Base-by-base conservation (phyloP, 2,329 filamentous ascomycete species). In the Stylonectria norvegica region DNA sequence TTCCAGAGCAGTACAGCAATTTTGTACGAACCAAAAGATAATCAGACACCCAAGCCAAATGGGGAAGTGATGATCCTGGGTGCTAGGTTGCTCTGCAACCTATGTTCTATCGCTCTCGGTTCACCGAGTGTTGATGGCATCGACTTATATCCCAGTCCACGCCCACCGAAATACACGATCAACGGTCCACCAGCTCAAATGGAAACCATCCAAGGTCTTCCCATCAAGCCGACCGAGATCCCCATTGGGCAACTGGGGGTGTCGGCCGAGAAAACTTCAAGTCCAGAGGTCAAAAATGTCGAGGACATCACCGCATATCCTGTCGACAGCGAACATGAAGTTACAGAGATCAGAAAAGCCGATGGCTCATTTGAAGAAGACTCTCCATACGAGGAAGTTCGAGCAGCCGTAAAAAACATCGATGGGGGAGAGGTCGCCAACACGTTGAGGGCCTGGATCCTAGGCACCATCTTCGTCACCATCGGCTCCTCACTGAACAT, bases 401-500 rank as follows among this genome's bases (percentile, higher is more conserved):
- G 52, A 33, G 46, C 45, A 3, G 50, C 52, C n/a, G 71, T 73
- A 8, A 64, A 66, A 16, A 66, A 67, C 34, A 63, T 57, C 3
- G 70, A 74, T 48, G 63, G 62, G n/a, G 67, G 40, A 7, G 41
- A 45, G 17, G 38, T 45, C 3, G 58, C 45, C 45, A 63, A 56
- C 37, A 69, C 66, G 46, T 55, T 78, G 50, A 54, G 66, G 5
- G 65, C 65, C 14, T 73, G 70, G 70, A 45, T 71, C 5, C 52
- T 73, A 2, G 70, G 70, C 1, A 61, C 71, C 32, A 29, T 71
- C 25, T 71, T 72, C 35, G 67, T 69, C 4, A 68, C 72, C 4
- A 46, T 73, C 11, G 70, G 69, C 8, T 62, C 68, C 3, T 69
- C 65, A 3, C 63, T 71, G 27, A 72, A 72, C 42, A 68, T 71